phyloP scores from a whole-genome alignment of 2,329 filamentous ascomycete genomes.

The Colletotrichum sp. region DNA sequence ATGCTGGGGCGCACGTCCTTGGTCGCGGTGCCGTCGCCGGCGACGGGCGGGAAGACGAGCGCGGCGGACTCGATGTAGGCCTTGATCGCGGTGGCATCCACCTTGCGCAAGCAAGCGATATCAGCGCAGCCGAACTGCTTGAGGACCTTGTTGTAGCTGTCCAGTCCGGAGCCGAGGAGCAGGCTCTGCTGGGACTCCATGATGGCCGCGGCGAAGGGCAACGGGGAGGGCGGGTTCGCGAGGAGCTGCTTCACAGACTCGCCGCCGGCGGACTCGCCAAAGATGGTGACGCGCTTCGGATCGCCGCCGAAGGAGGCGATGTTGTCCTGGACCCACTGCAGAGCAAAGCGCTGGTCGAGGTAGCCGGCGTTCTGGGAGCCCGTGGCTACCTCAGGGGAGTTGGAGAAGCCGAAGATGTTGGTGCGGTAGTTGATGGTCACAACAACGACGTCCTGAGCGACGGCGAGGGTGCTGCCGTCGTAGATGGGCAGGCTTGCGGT shows the following conservation, averaged over 20 bases:
- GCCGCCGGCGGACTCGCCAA: conserved; percentile 59
- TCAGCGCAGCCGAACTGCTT: conserved; percentile 1
- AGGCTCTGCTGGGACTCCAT: conserved; percentile 16
- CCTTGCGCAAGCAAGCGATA: background rate
- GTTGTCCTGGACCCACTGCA: conserved; percentile 67
- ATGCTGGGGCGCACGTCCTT: conserved; percentile 6
- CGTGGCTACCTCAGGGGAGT: conserved; percentile 8
- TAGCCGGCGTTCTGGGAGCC: conserved; percentile 52
- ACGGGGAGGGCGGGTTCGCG: conserved; percentile 27
- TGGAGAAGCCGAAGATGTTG: conserved; percentile 21
- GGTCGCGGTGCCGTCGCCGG: conserved; percentile 4
- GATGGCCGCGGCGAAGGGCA: conserved; percentile 24
- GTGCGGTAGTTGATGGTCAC: conserved; percentile 20
- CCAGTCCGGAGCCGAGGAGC: background rate
- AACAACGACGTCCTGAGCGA: conserved; percentile 9
- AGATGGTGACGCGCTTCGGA: conserved; percentile 64
- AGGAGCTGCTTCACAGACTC: conserved; percentile 38
- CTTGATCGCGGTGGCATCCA: conserved; percentile 4
- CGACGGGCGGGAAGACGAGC: conserved; percentile 14
- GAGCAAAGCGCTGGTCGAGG: conserved; percentile 60
- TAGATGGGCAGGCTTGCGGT: conserved; percentile 12
- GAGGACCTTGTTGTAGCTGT: conserved; percentile 10
- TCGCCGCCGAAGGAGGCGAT: conserved; percentile 69
- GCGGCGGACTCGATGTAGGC: background rate
- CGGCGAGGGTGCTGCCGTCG: conserved; percentile 11